phyloP scores from a whole-genome alignment of 306 rosid genomes.

The Delonix regia region DNA sequence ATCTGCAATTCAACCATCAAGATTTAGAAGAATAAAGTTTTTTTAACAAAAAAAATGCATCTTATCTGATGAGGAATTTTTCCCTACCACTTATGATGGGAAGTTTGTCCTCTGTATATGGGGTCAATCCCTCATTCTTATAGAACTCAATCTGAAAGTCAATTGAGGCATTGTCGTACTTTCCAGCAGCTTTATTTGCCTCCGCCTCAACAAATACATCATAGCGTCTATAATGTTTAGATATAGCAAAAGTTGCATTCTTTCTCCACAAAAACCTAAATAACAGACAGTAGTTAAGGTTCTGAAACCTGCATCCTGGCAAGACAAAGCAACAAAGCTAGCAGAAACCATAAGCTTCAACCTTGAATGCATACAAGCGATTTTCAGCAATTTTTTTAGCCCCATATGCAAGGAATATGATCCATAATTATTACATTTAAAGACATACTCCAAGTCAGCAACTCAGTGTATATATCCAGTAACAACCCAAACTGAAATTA shows the following conservation, averaged over 20 bases:
- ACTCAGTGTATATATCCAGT: neutral
- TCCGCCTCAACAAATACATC: conserved; percentile 61
- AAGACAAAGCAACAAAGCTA: conserved; percentile 12
- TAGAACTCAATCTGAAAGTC: conserved; percentile 62
- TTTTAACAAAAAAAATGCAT: neutral
- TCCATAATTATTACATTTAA: neutral
- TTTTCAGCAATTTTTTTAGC: neutral
- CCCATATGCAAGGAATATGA: neutral
- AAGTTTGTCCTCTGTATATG: conserved; percentile 62
- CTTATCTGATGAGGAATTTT: neutral
- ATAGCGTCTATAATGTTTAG: conserved; percentile 66
- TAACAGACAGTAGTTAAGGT: neutral
- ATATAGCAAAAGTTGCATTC: conserved; percentile 65
- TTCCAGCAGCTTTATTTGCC: conserved; percentile 67
- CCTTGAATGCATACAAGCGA: neutral
- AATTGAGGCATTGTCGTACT: conserved; percentile 62
- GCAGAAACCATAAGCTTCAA: neutral
- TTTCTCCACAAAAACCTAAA: conserved; percentile 67
- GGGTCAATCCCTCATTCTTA: conserved; percentile 64
- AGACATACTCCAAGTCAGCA: neutral
- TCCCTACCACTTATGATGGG: conserved; percentile 73
- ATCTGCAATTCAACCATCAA: conserved; percentile 48
- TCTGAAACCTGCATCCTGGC: conserved; percentile 9
- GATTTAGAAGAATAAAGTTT: neutral
- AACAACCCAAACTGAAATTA: conserved; percentile 19